Conservation (phyloP, 805 yeast species). For the Candida endomychidarum region DNA sequence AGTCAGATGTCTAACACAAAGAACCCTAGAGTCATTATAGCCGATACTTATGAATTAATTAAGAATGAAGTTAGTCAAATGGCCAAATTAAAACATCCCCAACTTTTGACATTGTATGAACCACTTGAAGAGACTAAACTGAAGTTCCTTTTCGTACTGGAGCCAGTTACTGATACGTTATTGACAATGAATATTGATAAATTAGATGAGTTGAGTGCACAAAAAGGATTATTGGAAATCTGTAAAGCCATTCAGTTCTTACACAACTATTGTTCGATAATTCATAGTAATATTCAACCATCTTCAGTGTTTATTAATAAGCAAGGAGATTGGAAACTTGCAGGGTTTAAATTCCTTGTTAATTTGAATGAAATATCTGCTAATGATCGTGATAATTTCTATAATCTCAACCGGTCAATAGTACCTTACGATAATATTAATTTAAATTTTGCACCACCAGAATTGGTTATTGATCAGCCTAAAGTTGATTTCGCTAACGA, state of each 20-base stretch:
- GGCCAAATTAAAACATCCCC: conserved; percentile 86
- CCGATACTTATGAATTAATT: conserved; percentile 65
- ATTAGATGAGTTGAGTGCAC: conserved; percentile 69
- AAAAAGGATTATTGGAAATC: conserved; percentile 79
- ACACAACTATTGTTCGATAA: conserved; percentile 70
- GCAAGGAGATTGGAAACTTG: conserved; percentile 91
- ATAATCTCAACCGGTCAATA: conserved; percentile 69
- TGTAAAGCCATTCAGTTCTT: conserved; percentile 78
- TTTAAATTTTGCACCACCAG: conserved; percentile 82
- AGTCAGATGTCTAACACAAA: conserved; percentile 31
- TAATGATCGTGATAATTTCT: conserved; percentile 54
- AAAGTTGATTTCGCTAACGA: conserved; percentile 67
- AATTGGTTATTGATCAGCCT: conserved; percentile 60
- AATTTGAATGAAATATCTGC: conserved; percentile 50
- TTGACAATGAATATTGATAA: conserved; percentile 30
- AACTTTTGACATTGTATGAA: conserved; percentile 77
- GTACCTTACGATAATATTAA: conserved; percentile 77
- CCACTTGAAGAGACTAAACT: conserved; percentile 85
- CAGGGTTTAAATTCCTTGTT: conserved; percentile 60
- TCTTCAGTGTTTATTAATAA: conserved; percentile 71
- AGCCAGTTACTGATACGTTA: conserved; percentile 63
- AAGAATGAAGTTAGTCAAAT: conserved; percentile 67
- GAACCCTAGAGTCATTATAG: conserved; percentile 50
- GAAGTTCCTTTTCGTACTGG: conserved; percentile 80
- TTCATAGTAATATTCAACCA: conserved; percentile 81